Percentiles rank a stretch among this genome's conserved stretches.
Evolutionary conservation across 1,139 yeast species (phyloP).

Genomic region (Ogataea hybrid): DNA sequence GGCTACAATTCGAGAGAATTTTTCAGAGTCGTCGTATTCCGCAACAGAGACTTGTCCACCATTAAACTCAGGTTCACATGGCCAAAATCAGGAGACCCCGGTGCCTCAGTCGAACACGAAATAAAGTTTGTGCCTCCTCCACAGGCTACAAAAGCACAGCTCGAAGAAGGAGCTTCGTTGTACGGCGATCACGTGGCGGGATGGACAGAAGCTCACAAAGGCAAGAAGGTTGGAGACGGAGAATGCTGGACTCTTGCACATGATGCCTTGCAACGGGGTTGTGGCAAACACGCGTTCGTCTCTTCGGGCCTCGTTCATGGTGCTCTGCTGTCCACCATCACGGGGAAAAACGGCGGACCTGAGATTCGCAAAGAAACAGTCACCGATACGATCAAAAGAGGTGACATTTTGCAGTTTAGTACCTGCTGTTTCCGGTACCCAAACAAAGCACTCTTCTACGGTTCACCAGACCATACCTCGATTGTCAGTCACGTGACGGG

Average conservation of each 20-base stretch:
- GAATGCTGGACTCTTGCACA: slow-evolving; percentile 81
- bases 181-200: slow-evolving; percentile 57
- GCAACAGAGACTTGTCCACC: slow-evolving; percentile 53
- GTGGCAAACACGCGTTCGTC: slow-evolving; percentile 62
- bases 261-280: slow-evolving; percentile 57
- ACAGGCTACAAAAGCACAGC: slow-evolving; percentile 39
- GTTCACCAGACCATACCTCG: slow-evolving; percentile 69
- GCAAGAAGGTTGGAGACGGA: slow-evolving; percentile 62
- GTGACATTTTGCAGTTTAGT: slow-evolving; percentile 46
- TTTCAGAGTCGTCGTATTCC: slow-evolving; percentile 34
- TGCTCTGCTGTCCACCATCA: slow-evolving; percentile 45
- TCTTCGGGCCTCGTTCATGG: slow-evolving; percentile 59
- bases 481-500: slow-evolving; percentile 42
- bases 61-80: slow-evolving; percentile 47
- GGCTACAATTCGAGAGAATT: slow-evolving; percentile 28
- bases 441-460: slow-evolving; percentile 37
- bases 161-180: slow-evolving; percentile 40
- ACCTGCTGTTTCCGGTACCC: slow-evolving; percentile 42
- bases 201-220: slow-evolving; percentile 59
- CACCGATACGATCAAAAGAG: slow-evolving; percentile 39
- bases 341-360: slow-evolving; percentile 28
- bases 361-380: slow-evolving; percentile 20
- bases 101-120: slow-evolving; percentile 31
- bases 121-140: slow-evolving; percentile 50
- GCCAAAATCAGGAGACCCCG: slow-evolving; percentile 35